Evolutionary conservation across 805 yeast genomes (phyloP).

Genomic region (Sungouiozyma intestinalis): DNA sequence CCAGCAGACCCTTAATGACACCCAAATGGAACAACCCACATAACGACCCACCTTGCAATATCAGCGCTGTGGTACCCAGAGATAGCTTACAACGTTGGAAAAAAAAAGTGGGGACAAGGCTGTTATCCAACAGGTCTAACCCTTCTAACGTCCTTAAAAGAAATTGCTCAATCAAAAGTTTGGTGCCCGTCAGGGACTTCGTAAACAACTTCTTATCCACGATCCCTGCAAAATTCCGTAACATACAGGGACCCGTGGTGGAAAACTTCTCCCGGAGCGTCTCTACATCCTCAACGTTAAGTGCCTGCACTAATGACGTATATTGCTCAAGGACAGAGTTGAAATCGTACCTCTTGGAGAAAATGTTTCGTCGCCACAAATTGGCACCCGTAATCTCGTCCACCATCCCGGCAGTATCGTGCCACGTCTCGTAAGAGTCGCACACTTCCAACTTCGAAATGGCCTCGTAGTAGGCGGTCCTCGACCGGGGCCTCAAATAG

Average conservation of each 20-base stretch:
- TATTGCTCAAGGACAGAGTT: constrained; percentile 67
- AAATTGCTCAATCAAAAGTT: constrained; percentile 59
- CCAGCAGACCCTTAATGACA: constrained; percentile 73
- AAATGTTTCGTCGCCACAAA: constrained; percentile 74
- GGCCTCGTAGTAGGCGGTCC: constrained; percentile 31
- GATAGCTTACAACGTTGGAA: constrained; percentile 78
- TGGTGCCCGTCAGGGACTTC: constrained; percentile 81
- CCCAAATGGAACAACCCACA: constrained; percentile 94
- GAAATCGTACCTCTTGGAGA: constrained; percentile 75
- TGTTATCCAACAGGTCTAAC: constrained; percentile 42
- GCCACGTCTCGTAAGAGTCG: constrained; percentile 63
- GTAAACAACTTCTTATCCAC: constrained; percentile 69
- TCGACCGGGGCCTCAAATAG: constrained; percentile 24
- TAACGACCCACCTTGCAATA: constrained; percentile 89
- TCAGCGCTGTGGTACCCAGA: constrained; percentile 81
- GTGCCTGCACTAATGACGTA: constrained; percentile 49
- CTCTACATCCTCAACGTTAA: constrained; percentile 44
- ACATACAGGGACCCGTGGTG: constrained; percentile 52
- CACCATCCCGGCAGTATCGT: constrained; percentile 36
- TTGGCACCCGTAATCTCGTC: constrained; percentile 46
- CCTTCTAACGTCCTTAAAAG: constrained; percentile 69
- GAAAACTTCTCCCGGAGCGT: constrained; percentile 57
- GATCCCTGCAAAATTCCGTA: constrained; percentile 88
- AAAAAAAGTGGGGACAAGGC: constrained; percentile 56
- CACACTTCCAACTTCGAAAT: constrained; percentile 42